Conservation (phyloP, 805 yeast species). For the Brettanomyces bruxellensis region DNA sequence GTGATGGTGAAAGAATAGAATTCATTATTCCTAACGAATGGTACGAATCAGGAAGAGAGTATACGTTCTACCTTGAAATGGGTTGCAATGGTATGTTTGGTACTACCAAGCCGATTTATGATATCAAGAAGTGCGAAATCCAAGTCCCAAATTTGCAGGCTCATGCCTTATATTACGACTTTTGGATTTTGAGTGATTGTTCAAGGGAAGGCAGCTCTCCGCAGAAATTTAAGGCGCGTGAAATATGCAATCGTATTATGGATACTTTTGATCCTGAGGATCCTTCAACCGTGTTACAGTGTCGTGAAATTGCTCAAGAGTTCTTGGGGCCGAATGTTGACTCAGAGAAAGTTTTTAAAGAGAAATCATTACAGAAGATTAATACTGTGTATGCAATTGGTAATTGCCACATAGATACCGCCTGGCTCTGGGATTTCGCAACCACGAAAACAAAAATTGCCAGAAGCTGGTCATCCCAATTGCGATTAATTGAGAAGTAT, state of each 20-base stretch:
- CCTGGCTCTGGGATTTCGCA: slow-evolving; percentile 99
- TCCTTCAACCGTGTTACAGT: slow-evolving; percentile 42
- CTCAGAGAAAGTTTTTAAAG: slow-evolving; percentile 53
- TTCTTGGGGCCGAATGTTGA: slow-evolving; percentile 62
- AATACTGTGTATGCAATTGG: slow-evolving; percentile 79
- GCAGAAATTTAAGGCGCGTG: slow-evolving; percentile 79
- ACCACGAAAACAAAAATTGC: slow-evolving; percentile 90
- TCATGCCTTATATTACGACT: slow-evolving; percentile 68
- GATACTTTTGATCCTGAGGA: slow-evolving; percentile 71
- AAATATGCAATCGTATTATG: slow-evolving; percentile 75
- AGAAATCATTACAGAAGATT: slow-evolving; percentile 25
- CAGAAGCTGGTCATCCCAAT: slow-evolving; percentile 91
- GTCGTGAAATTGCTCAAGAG: slow-evolving; percentile 57
- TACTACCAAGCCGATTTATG: slow-evolving; percentile 56
- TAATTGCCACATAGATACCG: slow-evolving; percentile 95
- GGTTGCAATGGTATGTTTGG: slow-evolving; percentile 92
- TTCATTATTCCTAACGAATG: slow-evolving; percentile 56
- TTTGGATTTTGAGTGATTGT: slow-evolving; percentile 83
- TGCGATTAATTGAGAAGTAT: slow-evolving; percentile 72
- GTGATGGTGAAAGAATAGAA: slow-evolving; percentile 73
- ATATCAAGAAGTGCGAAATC: slow-evolving; percentile 61
- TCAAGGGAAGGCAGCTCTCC: slow-evolving; percentile 79
- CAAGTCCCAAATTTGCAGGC: slow-evolving; percentile 78
- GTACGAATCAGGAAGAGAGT: slow-evolving; percentile 30
- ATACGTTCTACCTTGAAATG: slow-evolving; percentile 73